phyloP scores from a whole-genome alignment of 2,329 filamentous ascomycete genomes.

The Sporothrix variecibatus region DNA sequence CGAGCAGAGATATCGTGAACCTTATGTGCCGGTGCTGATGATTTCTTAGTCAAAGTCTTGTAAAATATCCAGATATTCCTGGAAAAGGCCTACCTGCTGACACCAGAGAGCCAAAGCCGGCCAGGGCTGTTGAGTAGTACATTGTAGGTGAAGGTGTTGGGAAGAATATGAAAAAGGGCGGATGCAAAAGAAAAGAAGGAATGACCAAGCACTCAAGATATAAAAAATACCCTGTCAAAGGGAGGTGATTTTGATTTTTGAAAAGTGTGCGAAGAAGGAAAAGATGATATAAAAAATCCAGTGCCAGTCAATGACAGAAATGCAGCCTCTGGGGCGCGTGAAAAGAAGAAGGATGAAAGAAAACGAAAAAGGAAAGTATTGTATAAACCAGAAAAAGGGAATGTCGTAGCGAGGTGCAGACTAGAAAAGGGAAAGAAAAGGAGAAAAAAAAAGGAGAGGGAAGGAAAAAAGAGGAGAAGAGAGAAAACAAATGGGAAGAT shows the following conservation, averaged over 20 bases:
- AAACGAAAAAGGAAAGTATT: conserved; percentile 15
- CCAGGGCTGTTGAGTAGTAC: conserved; percentile 35
- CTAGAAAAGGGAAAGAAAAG: conserved; percentile 18
- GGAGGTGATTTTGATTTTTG: conserved; percentile 7
- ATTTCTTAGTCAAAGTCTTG: conserved; percentile 11
- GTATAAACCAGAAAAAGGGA: conserved; percentile 20
- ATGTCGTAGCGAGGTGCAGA: conserved; percentile 26
- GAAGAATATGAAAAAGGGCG: neutral
- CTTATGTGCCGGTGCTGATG: conserved; percentile 29
- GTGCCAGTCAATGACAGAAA: conserved; percentile 18
- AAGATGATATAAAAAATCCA: neutral
- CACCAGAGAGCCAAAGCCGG: conserved; percentile 36
- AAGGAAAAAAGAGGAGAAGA: conserved; percentile 2
- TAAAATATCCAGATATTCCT: too few species aligned
- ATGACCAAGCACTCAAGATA: conserved; percentile 18
- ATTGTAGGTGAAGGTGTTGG: conserved; percentile 21
- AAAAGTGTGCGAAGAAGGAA: neutral
- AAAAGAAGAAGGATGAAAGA: conserved; percentile 13
- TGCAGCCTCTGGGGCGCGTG: conserved; percentile 34
- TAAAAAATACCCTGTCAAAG: conserved; percentile 30
- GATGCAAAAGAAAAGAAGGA: neutral
- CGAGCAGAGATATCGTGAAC: neutral
- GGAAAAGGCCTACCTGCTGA: conserved; percentile 35
- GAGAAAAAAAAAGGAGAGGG: neutral
- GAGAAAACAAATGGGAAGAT: conserved; percentile 23